Conservation (phyloP, 768 basidiomycete species). For the Suillus clintonianus region DNA sequence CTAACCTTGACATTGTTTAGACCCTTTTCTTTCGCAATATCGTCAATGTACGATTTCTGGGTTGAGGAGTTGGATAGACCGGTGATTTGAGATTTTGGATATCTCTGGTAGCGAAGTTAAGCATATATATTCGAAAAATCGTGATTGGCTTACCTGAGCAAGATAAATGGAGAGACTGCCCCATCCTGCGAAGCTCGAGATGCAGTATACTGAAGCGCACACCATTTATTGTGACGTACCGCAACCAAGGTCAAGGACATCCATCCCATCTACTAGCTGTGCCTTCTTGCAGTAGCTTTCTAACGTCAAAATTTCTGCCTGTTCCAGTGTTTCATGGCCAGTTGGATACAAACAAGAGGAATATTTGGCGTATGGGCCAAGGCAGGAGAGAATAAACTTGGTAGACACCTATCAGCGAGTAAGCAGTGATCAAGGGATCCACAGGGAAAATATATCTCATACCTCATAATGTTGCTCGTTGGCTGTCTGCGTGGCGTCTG, state of each 20-base stretch:
- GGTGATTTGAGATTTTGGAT: constrained; percentile 61
- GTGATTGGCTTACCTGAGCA: constrained; percentile 45
- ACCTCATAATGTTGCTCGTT: constrained; percentile 82
- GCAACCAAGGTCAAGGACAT: constrained; percentile 70
- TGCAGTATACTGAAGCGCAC: not conserved
- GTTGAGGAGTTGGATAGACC: constrained; percentile 70
- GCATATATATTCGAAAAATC: not conserved
- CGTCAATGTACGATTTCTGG: constrained; percentile 66
- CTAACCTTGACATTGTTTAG: constrained; percentile 54
- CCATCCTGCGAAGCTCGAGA: constrained; percentile 47
- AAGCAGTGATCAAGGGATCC: not conserved
- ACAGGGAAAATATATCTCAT: constrained; percentile 10
- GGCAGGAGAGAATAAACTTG: constrained; percentile 62
- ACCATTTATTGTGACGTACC: constrained; percentile 35
- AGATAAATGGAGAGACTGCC: constrained; percentile 70
- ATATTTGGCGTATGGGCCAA: constrained; percentile 69
- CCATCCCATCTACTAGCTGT: constrained; percentile 57
- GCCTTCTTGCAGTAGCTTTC: constrained; percentile 70
- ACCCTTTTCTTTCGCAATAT: constrained; percentile 46
- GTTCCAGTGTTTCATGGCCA: constrained; percentile 56
- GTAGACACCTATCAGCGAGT: constrained; percentile 48
- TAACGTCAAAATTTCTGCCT: constrained; percentile 68
- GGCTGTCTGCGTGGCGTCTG: constrained; percentile 63
- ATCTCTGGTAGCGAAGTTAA: constrained; percentile 46
- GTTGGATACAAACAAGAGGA: constrained; percentile 66